A percentile compares a stretch with the other conserved stretches of the same genome.
phyloP scores from a whole-genome alignment of 2,329 filamentous ascomycete species.

The Aureobasidium sp. region DNA sequence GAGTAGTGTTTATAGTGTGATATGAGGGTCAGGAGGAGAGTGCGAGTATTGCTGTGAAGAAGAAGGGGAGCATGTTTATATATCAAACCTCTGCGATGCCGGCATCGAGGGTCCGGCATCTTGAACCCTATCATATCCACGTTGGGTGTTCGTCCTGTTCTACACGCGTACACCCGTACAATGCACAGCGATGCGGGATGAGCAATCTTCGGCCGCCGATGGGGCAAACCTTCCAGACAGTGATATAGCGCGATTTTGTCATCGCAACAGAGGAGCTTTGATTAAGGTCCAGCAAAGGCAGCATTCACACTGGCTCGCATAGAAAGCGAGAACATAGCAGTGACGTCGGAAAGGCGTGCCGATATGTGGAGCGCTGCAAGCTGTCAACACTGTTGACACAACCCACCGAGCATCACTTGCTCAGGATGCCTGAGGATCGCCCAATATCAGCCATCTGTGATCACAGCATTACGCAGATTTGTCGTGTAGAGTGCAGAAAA shows the following conservation, averaged over 20 bases:
- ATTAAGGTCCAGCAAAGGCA: background rate
- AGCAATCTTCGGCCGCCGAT: background rate
- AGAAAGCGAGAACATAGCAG: background rate
- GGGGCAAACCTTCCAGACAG: background rate
- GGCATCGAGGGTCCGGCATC: background rate
- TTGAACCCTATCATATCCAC: background rate
- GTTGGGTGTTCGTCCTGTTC: background rate
- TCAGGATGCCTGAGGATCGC: slow-evolving; percentile 4
- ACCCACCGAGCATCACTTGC: background rate
- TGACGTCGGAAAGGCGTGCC: slow-evolving; percentile 7
- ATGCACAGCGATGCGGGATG: background rate
- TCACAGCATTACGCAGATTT: background rate
- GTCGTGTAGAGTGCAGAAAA: background rate
- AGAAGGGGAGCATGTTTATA: background rate
- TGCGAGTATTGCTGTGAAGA: background rate
- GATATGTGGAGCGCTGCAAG: background rate
- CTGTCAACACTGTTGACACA: background rate
- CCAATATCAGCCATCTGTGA: background rate
- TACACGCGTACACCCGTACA: background rate
- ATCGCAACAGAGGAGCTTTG: background rate
- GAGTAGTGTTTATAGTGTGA: background rate
- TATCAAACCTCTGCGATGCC: background rate
- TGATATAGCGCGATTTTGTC: background rate
- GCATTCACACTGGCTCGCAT: slow-evolving; percentile 5
- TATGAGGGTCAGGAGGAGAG: background rate